Evolutionary conservation across 1,139 yeast genomes (phyloP), one percentile per base, ranked within the genome.

Genomic region (Casaregolazyma lundiana): DNA sequence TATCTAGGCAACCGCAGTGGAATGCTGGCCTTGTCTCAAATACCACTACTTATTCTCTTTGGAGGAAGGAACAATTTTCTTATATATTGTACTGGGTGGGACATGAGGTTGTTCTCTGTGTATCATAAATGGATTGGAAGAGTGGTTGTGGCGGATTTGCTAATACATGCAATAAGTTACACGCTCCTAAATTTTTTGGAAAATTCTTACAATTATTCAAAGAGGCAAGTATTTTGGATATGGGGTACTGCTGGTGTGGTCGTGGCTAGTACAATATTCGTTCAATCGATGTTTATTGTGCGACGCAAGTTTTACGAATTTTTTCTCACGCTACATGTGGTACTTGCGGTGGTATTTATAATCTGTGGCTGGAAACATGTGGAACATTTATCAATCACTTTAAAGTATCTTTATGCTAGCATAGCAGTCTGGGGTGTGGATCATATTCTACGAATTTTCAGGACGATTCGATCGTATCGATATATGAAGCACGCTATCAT

Each of bases 21-120:
- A 1, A 71, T 80, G 38, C 54, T 81, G 8, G 72, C 77, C 1
- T 70, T 79, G 37, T 69, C 72, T 20, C 65, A 76, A 50, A 59
- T 76, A 56, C 85, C 84, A 0, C 55, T 80, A 9, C 56, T 80
- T 20, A 67, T 80, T 35, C 58, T 77, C 30, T 72, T 81, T 65
- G 84, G 81, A 0, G 84, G 86, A 4, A 68, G 89, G 55, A 80
- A 75, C 62, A 81, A 81, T 59, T 63, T 81, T 44, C 60, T 81
- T 34, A 73, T 77, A 50, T 68, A 72, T 66, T 42, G 78, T 4
- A 80, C 87, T 0, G 77, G 84, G 18, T 73, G 84, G 77, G 74
- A 80, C 32, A 78, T 75, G 55, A 72, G 82, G 15, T 72, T 81
- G 1, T 80, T 77, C 55, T 76, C 78, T 41, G 66, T 78, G 22